A percentile compares a stretch with the other conserved stretches of the same genome.
Conservation (phyloP, 2,329 filamentous ascomycete species). For the Phoma herbarum region DNA sequence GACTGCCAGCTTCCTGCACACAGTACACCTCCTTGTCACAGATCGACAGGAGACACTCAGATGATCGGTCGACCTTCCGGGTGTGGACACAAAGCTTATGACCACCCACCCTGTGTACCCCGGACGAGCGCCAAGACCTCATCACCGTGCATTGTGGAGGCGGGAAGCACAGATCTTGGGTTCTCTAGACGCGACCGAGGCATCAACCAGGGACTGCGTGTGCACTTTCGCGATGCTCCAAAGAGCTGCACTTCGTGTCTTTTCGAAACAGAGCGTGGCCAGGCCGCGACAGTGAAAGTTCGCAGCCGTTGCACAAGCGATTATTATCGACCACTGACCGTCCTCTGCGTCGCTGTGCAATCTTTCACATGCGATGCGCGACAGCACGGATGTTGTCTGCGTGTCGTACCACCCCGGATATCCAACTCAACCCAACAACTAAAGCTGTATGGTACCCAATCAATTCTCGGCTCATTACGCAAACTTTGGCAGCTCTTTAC, state of each 20-base stretch:
- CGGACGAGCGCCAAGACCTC: neutral
- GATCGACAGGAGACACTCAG: neutral
- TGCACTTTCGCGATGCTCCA: neutral
- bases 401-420: slow-evolving; percentile 8
- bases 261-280: neutral
- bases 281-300: neutral
- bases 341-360: slow-evolving; percentile 7
- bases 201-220: neutral
- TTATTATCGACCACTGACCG: slow-evolving; percentile 5
- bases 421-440: neutral
- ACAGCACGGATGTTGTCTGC: neutral
- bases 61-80: too few species aligned
- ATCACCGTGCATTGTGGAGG: slow-evolving; percentile 13
- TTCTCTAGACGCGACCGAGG: slow-evolving; percentile 3
- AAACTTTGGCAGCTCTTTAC: neutral
- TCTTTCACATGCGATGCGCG: slow-evolving; percentile 4
- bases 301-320: slow-evolving; percentile 10
- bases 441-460: neutral
- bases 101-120: neutral
- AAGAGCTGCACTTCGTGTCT: neutral
- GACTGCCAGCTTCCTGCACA: neutral
- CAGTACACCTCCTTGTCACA: neutral
- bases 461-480: neutral
- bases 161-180: neutral
- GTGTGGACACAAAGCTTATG: neutral